These are phyloP conservation scores for Penicillium desertorum DNA, from an alignment of 495 filamentous ascomycete genomes.

Conservation along the genomic window DNA sequence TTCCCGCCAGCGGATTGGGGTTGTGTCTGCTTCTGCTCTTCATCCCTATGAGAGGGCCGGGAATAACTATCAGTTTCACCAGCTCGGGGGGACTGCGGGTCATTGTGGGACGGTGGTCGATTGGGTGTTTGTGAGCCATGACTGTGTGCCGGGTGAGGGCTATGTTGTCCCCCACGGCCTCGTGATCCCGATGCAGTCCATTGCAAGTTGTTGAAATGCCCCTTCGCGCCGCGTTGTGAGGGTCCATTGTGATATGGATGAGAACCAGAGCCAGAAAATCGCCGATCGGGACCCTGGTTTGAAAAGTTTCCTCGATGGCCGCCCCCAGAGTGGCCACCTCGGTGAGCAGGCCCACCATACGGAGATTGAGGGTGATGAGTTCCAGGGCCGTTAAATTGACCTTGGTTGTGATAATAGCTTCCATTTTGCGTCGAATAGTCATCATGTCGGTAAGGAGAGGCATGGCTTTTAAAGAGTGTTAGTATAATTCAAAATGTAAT, in stretches of 20 bases:
- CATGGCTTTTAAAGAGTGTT: constrained; percentile 36
- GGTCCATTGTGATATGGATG: constrained; percentile 26
- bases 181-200: constrained; percentile 54
- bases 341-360: constrained; percentile 50
- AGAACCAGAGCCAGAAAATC: constrained; percentile 39
- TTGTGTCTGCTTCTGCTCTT: constrained; percentile 56
- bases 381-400: constrained; percentile 51
- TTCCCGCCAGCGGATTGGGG: constrained; percentile 32
- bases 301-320: constrained; percentile 54
- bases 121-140: constrained; percentile 30
- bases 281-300: constrained; percentile 49
- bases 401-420: constrained; percentile 58
- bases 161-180: constrained; percentile 32
- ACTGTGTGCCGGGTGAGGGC: constrained; percentile 32
- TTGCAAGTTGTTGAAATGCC: constrained; percentile 59
- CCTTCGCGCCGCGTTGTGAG: constrained; percentile 31
- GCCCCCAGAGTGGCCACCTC: constrained; percentile 50
- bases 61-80: constrained; percentile 62
- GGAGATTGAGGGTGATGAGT: constrained; percentile 49
- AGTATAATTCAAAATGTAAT: constrained; percentile 20
- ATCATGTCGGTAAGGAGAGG: constrained; percentile 53
- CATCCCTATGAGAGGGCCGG: constrained; percentile 58
- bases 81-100: constrained; percentile 35
- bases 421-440: constrained; percentile 44
- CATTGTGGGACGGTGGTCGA: constrained; percentile 32